A percentile compares a stretch with the other conserved stretches of the same genome.
phyloP scores from a whole-genome alignment of 2,329 filamentous ascomycete species.

The Exophiala mesophila region DNA sequence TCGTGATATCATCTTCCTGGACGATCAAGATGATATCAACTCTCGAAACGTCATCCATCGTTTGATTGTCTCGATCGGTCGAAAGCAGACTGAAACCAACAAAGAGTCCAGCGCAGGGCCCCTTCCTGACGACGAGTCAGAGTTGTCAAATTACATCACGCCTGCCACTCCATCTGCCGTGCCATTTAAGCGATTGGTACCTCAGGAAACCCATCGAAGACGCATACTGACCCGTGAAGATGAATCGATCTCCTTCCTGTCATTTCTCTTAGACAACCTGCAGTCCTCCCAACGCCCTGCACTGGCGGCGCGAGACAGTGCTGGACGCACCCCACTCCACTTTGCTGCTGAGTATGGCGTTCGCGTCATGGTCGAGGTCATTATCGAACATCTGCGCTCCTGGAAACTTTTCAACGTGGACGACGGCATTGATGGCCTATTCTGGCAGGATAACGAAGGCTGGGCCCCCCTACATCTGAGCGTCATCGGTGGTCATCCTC shows the following conservation, averaged over 20 bases:
- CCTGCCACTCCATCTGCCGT: slow-evolving; percentile 66
- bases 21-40: slow-evolving; percentile 90
- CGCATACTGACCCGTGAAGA: slow-evolving; percentile 64
- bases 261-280: slow-evolving; percentile 63
- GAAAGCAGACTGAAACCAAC: slow-evolving; percentile 56
- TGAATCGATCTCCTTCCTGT: slow-evolving; percentile 65
- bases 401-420: slow-evolving; percentile 84
- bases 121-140: slow-evolving; percentile 44
- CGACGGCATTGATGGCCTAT: slow-evolving; percentile 76
- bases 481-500: slow-evolving; percentile 82
- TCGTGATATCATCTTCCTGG: slow-evolving; percentile 62
- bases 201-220: slow-evolving; percentile 59
- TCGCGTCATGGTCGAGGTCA: slow-evolving; percentile 78
- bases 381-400: slow-evolving; percentile 82
- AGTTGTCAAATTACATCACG: slow-evolving; percentile 70
- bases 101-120: slow-evolving; percentile 51
- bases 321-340: slow-evolving; percentile 80
- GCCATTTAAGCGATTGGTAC: slow-evolving; percentile 57
- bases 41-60: slow-evolving; percentile 89
- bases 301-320: slow-evolving; percentile 65
- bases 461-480: slow-evolving; percentile 86
- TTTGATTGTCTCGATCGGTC: slow-evolving; percentile 84
- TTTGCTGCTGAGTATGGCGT: slow-evolving; percentile 95
- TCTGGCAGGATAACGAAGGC: slow-evolving; percentile 91
- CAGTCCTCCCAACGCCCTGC: slow-evolving; percentile 62